Evolutionary conservation across 768 basidiomycete genomes (phyloP).

Genomic region (Leccinum uliginosum): DNA sequence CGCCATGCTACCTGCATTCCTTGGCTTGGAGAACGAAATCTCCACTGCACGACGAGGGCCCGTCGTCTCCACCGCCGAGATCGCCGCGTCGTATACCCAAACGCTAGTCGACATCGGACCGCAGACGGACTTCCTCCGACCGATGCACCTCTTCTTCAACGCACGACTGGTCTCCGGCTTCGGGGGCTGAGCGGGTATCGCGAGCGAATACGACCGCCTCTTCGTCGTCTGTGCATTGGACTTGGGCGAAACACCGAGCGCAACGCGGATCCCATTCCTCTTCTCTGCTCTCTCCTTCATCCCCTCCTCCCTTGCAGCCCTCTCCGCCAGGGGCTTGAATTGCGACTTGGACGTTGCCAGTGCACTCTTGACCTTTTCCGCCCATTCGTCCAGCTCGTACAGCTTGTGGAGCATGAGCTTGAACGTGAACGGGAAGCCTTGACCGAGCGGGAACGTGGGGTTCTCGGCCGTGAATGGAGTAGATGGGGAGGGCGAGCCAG

Average conservation of each 20-base stretch:
- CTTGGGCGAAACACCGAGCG: slow-evolving; percentile 18
- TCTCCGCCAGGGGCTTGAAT: slow-evolving; percentile 52
- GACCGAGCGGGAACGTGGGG: slow-evolving; percentile 39
- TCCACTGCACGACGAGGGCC: slow-evolving; percentile 17
- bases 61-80: slow-evolving; percentile 39
- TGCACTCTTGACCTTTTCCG: slow-evolving; percentile 47
- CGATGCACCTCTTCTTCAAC: slow-evolving; percentile 54
- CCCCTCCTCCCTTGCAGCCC: slow-evolving; percentile 7
- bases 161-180: slow-evolving; percentile 26
- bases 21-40: slow-evolving; percentile 16
- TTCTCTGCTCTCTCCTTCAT: slow-evolving; percentile 14
- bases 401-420: slow-evolving; percentile 64
- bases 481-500: slow-evolving; percentile 14
- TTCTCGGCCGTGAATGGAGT: slow-evolving; percentile 14
- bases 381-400: slow-evolving; percentile 59
- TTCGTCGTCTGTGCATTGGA: slow-evolving; percentile 3
- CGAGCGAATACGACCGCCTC: not conserved
- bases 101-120: slow-evolving; percentile 28
- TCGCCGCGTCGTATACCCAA: slow-evolving; percentile 52
- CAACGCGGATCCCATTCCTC: slow-evolving; percentile 25
- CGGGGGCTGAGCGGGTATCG: not conserved
- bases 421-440: slow-evolving; percentile 56
- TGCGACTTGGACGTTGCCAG: slow-evolving; percentile 50
- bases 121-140: slow-evolving; percentile 43
- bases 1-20: not conserved